These are phyloP conservation scores for Symmetrospora coprosmae DNA, from an alignment of 768 basidiomycete genomes.

Conservation along the genomic window DNA sequence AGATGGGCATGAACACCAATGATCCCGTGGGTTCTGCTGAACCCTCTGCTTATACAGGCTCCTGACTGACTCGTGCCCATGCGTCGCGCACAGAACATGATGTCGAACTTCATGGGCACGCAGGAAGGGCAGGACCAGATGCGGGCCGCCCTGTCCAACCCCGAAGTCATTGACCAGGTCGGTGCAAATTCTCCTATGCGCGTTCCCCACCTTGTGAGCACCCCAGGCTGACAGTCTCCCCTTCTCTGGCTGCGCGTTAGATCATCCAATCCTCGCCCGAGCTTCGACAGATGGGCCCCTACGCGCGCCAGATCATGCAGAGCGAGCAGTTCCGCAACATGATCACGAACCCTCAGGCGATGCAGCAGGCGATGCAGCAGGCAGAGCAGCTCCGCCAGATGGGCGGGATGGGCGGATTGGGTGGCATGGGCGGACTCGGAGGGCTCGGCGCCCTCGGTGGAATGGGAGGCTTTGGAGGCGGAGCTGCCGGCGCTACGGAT, in stretches of 20 bases:
- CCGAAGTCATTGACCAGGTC: constrained; percentile 72
- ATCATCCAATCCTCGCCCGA: constrained; percentile 70
- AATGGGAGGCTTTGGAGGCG: neutral
- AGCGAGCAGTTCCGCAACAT: constrained; percentile 31
- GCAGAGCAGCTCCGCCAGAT: constrained; percentile 30
- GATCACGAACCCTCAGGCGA: constrained; percentile 55
- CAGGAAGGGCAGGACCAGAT: constrained; percentile 71
- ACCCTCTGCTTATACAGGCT: too few species aligned
- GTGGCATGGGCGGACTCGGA: constrained; percentile 15
- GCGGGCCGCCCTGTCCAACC: constrained; percentile 70
- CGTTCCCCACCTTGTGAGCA: neutral
- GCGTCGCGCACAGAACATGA: too few species aligned
- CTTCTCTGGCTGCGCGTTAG: neutral
- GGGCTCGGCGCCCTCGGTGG: constrained; percentile 4
- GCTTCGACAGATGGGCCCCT: constrained; percentile 57
- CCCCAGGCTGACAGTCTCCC: neutral
- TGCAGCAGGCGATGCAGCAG: constrained; percentile 59
- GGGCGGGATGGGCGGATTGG: constrained; percentile 27
- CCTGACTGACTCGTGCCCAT: too few species aligned
- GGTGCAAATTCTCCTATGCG: constrained; percentile 27
- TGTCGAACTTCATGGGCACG: constrained; percentile 1
- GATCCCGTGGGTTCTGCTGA: constrained; percentile 46
- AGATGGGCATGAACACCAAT: constrained; percentile 75
- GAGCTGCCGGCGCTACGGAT: neutral
- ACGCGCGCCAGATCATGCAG: constrained; percentile 52